Percentiles rank a stretch among this genome's conserved stretches.
These are phyloP conservation scores for Fusarium lateritium DNA, from an alignment of 2,329 filamentous ascomycete genomes.

Conservation along the genomic window DNA sequence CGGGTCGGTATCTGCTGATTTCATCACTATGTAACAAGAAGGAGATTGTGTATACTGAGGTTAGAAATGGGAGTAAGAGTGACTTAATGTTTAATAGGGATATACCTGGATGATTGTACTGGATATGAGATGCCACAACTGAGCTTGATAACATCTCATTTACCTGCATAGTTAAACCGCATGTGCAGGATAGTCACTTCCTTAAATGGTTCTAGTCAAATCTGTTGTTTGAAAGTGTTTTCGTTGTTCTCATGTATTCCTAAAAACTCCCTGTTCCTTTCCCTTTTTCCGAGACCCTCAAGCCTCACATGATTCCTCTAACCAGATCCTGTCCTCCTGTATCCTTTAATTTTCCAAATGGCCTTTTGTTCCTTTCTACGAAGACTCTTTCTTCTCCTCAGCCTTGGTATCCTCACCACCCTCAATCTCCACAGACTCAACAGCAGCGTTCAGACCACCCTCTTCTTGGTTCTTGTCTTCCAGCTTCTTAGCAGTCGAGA, in stretches of 20 bases:
- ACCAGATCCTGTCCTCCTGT: background rate
- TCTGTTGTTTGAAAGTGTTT: conserved; percentile 1
- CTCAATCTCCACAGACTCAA: conserved; percentile 58
- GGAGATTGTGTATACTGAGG: too few species aligned
- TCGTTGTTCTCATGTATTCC: conserved; percentile 27
- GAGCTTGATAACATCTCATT: too few species aligned
- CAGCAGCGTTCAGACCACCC: conserved; percentile 59
- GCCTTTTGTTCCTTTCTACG: conserved; percentile 1
- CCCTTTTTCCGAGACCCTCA: background rate
- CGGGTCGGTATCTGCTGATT: too few species aligned
- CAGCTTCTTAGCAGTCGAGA: conserved; percentile 63
- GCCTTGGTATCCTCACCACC: conserved; percentile 51
- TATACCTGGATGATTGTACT: too few species aligned
- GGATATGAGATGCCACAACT: too few species aligned
- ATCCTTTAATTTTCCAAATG: background rate
- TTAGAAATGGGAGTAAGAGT: too few species aligned
- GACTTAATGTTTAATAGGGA: too few species aligned
- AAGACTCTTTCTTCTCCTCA: conserved; percentile 42
- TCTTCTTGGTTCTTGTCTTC: conserved; percentile 64
- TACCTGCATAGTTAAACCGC: too few species aligned
- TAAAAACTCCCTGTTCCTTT: conserved; percentile 23
- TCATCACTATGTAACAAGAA: too few species aligned
- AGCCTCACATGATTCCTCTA: background rate
- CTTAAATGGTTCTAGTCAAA: too few species aligned
- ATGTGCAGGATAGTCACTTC: too few species aligned